phyloP scores from a whole-genome alignment of 768 basidiomycete genomes.

The Vararia minispora region DNA sequence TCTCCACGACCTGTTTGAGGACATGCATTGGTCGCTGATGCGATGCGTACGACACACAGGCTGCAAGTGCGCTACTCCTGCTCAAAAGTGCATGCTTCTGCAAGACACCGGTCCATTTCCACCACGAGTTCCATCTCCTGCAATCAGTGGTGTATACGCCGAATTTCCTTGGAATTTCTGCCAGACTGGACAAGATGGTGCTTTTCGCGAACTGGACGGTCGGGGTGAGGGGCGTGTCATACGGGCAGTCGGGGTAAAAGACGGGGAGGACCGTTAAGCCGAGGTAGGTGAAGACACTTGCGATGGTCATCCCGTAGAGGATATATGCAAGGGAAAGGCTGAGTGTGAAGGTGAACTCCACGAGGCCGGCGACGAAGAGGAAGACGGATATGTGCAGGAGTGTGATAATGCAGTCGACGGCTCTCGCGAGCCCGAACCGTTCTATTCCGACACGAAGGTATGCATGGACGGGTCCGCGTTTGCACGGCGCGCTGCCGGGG shows the following conservation, averaged over 20 bases:
- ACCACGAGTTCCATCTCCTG: too few relatives aligned
- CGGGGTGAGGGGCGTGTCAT: slow-evolving; percentile 13
- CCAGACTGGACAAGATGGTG: too few relatives aligned
- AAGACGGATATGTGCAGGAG: slow-evolving; percentile 3
- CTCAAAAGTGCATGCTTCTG: too few relatives aligned
- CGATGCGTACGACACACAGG: too few relatives aligned
- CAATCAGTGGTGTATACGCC: too few relatives aligned
- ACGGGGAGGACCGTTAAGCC: slow-evolving; percentile 6
- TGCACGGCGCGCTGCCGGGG: not conserved
- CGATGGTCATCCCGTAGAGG: not conserved
- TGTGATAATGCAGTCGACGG: not conserved
- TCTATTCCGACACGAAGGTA: not conserved
- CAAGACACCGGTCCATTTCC: too few relatives aligned
- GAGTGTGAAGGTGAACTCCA: not conserved
- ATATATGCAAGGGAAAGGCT: not conserved
- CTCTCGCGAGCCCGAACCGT: not conserved
- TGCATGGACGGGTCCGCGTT: not conserved
- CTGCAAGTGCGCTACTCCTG: too few relatives aligned
- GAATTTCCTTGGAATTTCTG: too few relatives aligned
- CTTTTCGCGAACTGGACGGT: too few relatives aligned
- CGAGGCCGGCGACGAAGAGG: slow-evolving; percentile 5
- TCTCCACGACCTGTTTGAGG: too few relatives aligned
- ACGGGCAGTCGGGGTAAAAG: slow-evolving; percentile 7
- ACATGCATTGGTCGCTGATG: too few relatives aligned
- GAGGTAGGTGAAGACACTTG: slow-evolving; percentile 1